Percentiles rank a stretch among this genome's conserved stretches.
Conservation (phyloP, 1,284 basidiomycete genomes). For the Papiliotrema laurentii region DNA sequence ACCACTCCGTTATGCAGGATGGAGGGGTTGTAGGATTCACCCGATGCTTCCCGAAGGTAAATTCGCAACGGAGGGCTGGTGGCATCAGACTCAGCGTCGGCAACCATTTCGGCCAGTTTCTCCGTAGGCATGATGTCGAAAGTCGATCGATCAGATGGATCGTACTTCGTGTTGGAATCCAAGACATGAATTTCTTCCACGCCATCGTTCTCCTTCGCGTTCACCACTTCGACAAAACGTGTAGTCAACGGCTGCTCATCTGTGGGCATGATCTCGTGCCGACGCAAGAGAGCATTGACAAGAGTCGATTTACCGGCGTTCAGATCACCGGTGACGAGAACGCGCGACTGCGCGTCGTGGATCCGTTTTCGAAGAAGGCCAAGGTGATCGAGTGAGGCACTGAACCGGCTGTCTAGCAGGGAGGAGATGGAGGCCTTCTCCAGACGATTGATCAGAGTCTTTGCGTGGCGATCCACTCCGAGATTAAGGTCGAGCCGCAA, state of each 20-base stretch:
- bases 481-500: slow-evolving; percentile 90
- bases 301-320: slow-evolving; percentile 99
- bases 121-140: slow-evolving; percentile 65
- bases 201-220: slow-evolving; percentile 72
- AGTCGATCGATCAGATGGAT: slow-evolving; percentile 66
- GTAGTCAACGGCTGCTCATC: slow-evolving; percentile 99
- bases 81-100: slow-evolving; percentile 65
- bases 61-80: slow-evolving; percentile 68
- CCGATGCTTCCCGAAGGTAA: slow-evolving; percentile 65
- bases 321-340: slow-evolving; percentile 97
- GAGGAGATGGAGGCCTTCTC: slow-evolving; percentile 91
- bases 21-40: slow-evolving; percentile 67
- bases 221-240: slow-evolving; percentile 95
- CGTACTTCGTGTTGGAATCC: slow-evolving; percentile 61
- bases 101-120: slow-evolving; percentile 74
- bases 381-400: slow-evolving; percentile 72
- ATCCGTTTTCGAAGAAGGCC: slow-evolving; percentile 80
- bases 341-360: slow-evolving; percentile 88
- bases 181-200: slow-evolving; percentile 46
- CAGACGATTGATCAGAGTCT: slow-evolving; percentile 80
- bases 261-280: slow-evolving; percentile 82
- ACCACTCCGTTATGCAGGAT: slow-evolving; percentile 94
- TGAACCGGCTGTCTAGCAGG: slow-evolving; percentile 80
- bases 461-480: slow-evolving; percentile 68
- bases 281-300: slow-evolving; percentile 86